phyloP scores from a whole-genome alignment of 495 filamentous ascomycete species.

The Aspergillus homomorphus region DNA sequence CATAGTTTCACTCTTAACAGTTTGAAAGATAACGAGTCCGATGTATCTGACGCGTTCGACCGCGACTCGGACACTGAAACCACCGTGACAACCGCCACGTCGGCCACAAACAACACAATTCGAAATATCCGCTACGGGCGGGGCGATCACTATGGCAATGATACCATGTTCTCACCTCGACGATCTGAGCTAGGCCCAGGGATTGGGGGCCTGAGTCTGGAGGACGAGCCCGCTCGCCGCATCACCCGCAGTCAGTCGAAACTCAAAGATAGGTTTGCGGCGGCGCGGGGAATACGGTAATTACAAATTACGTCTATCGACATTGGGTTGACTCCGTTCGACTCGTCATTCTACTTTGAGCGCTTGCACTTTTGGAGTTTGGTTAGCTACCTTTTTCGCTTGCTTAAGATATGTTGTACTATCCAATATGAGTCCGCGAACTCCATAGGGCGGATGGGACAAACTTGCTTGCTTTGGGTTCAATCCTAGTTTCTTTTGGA shows the following conservation, averaged over 20 bases:
- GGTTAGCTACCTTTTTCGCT: background rate
- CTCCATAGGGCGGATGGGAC: background rate
- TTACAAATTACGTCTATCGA: background rate
- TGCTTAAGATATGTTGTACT: background rate
- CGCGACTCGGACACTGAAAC: slow-evolving; percentile 45
- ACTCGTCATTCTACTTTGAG: slow-evolving; percentile 1
- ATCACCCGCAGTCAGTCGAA: slow-evolving; percentile 44
- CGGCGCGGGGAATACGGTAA: background rate
- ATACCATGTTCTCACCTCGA: slow-evolving; percentile 31
- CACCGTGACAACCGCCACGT: slow-evolving; percentile 36
- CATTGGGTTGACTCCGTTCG: background rate
- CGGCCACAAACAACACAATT: slow-evolving; percentile 36
- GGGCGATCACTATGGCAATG: slow-evolving; percentile 5
- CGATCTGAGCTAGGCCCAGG: slow-evolving; percentile 38
- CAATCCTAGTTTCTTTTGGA: background rate
- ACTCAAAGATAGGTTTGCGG: slow-evolving; percentile 6
- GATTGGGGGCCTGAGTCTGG: slow-evolving; percentile 41
- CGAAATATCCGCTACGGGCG: slow-evolving; percentile 40
- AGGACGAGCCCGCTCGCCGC: slow-evolving; percentile 37
- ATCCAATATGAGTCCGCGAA: background rate
- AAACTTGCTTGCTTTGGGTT: background rate
- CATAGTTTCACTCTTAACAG: slow-evolving; percentile 40
- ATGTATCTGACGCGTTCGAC: slow-evolving; percentile 34
- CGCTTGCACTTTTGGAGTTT: slow-evolving; percentile 7
- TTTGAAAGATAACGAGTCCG: slow-evolving; percentile 33